Evolutionary conservation across 2,329 filamentous ascomycete genomes (phyloP).

Genomic region (Coniella lustricola): DNA sequence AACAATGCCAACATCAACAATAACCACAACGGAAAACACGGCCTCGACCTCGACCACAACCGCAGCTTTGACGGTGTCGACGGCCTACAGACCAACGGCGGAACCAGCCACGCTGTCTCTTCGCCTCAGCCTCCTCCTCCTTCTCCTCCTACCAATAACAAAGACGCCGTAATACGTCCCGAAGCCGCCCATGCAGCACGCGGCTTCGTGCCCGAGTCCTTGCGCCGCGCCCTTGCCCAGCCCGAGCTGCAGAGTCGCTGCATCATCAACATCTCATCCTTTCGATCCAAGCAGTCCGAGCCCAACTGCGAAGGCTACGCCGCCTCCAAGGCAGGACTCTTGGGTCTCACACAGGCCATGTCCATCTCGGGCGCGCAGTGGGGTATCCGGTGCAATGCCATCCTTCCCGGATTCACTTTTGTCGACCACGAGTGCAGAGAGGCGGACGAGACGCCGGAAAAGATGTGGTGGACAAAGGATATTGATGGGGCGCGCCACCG

Average conservation of each 20-base stretch:
- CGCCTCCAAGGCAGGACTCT: constrained; percentile 29
- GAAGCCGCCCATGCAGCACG: constrained; percentile 7
- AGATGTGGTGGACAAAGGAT: constrained; percentile 31
- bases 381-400: constrained; percentile 31
- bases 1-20: not conserved
- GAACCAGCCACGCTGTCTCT: constrained; percentile 31
- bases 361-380: constrained; percentile 26
- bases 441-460: constrained; percentile 32
- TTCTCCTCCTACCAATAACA: constrained; percentile 36
- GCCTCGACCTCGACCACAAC: no score
- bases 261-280: constrained; percentile 39
- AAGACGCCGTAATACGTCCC: constrained; percentile 10
- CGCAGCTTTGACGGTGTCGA: no score
- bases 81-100: no score
- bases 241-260: constrained; percentile 20
- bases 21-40: no score
- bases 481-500: constrained; percentile 31
- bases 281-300: constrained; percentile 38
- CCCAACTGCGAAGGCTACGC: constrained; percentile 43
- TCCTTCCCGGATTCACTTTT: constrained; percentile 39
- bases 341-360: constrained; percentile 31
- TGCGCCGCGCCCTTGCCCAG: not conserved
- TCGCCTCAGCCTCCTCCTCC: constrained; percentile 36
- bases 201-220: constrained; percentile 1
- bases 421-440: constrained; percentile 38